Base-by-base conservation (phyloP, 257 asterid genomes). In the Parsonsia alboflavescens region DNA sequence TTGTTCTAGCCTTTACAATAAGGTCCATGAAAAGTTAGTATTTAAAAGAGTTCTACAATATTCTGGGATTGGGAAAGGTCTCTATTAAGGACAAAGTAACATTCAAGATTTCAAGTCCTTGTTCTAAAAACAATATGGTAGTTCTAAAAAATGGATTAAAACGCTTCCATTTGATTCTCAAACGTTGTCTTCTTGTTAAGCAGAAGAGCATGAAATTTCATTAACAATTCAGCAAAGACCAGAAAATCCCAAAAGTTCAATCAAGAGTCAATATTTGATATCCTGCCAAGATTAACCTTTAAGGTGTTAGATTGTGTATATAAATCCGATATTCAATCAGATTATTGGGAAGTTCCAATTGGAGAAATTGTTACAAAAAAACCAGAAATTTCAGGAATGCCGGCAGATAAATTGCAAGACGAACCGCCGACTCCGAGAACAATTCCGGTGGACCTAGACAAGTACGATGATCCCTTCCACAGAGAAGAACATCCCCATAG, bases 361-460 rank as follows among this genome's bases (percentile, higher is more conserved):
- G 39, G 11, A 63, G 15, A 71, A 9, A 9, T 39, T 16, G 41
- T 44, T 10, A 5, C 1, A 7, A 19, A 33, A 36, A 0, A 36
- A 52, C 28, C 45, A 67, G 21, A 44, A 2, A 3, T 15, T 30
- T 52, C 39, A 62, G 6, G 72, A 50, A 76, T 82, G 76, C 39
- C 39, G 39, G 57, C 82, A 53, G 54, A 6, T 24, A 41, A 46
- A 7, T 80, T 84, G 17, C 86, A 81, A 71, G 78, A 7, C 42
- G 72, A 78, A 56, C 84, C 87, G 24, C 72, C 80, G 19, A 65
- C 88, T 71, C 86, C 79, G 22, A 79, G 72, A 11, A 8, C 67
- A 75, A 70, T 68, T 50, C 19, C 53, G 54, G 76, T 70, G 54
- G 53, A 76, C 5, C 11, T 65, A 30, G 57, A 65, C 59, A 50